Evolutionary conservation across 2,329 filamentous ascomycete genomes (phyloP).

Genomic region (Penicillium sp.): DNA sequence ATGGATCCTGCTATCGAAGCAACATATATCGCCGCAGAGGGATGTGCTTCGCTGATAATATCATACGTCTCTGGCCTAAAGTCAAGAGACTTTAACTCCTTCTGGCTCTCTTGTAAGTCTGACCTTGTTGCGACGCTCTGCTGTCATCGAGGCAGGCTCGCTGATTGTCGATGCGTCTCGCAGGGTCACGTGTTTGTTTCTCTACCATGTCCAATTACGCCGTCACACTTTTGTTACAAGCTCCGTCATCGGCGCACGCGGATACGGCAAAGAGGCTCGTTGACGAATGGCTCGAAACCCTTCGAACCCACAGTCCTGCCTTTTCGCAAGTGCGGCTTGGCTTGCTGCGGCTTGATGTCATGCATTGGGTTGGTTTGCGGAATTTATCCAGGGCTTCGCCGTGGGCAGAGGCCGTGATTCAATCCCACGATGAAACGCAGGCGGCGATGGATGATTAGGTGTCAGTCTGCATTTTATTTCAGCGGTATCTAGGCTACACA

Average conservation of each 20-base stretch:
- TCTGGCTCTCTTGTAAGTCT: background rate
- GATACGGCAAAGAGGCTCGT: background rate
- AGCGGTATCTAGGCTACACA: background rate
- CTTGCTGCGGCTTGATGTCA: background rate
- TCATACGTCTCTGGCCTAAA: background rate
- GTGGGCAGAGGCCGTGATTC: background rate
- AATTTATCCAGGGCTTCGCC: background rate
- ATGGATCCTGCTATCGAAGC: background rate
- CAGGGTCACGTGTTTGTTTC: background rate
- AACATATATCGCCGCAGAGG: background rate
- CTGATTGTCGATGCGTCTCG: background rate
- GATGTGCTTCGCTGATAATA: background rate
- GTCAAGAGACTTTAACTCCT: background rate
- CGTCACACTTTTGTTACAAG: background rate
- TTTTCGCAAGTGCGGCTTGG: background rate
- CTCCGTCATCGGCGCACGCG: background rate
- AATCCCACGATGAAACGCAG: background rate
- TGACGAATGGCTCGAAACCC: background rate
- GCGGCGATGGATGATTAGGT: background rate
- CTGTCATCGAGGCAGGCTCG: background rate
- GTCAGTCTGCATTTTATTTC: background rate
- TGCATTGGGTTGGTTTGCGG: conserved; percentile 1
- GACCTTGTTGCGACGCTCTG: background rate
- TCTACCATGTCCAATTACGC: background rate
- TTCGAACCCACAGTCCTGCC: background rate